Base-by-base conservation (phyloP, 1,139 yeast species). In the Blastobotrys malaysiensis region DNA sequence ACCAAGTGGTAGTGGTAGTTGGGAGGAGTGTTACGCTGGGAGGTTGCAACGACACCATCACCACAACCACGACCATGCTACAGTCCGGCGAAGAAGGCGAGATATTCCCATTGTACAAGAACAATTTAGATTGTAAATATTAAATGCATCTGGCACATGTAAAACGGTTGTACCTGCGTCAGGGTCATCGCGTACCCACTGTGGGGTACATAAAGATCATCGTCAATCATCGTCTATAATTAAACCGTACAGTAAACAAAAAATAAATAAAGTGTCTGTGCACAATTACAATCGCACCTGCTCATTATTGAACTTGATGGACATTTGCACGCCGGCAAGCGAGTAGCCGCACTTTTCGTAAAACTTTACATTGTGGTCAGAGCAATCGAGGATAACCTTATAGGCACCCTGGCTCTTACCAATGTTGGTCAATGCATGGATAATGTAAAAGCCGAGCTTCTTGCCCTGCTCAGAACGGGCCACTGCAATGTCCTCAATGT, bases 401-500 rank as follows among this genome's bases (percentile, higher is more conserved):
- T 93, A 93, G 64, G 95, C 90, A 3, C 93, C 95, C 19, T 65
- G 68, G 1, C 71, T 64, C 55, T 78, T 65, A 5, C 88, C 97
- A 48, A 86, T 68, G 24, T 75, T 74, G 5, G 85, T 79, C 65
- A 93, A 76, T 14, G 80, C 75, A 26, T 76, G 72, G 62, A 93
- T 88, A 72, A 93, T 70, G 16, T 77, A 73, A 61, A 77, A 73
- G 0, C 99, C 99, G 52, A 93, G 73, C 61, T 82, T 81, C 68
- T 85, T 84, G 7, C 99, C 99, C 65, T 91, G 97, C 68, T 88
- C 89, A 14, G 77, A 72, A 43, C 71, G 69, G 36, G 83, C 79
- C 5, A 93, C 96, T 0, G 97, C 88, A 57, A 93, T 91, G 68
- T 93, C 99, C 68, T 93, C 99, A 59, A 93, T 86, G 71, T 93